These are phyloP conservation scores for Aquilaria yunnanensis DNA, from an alignment of 345 rosid species.

Conservation along the genomic window DNA sequence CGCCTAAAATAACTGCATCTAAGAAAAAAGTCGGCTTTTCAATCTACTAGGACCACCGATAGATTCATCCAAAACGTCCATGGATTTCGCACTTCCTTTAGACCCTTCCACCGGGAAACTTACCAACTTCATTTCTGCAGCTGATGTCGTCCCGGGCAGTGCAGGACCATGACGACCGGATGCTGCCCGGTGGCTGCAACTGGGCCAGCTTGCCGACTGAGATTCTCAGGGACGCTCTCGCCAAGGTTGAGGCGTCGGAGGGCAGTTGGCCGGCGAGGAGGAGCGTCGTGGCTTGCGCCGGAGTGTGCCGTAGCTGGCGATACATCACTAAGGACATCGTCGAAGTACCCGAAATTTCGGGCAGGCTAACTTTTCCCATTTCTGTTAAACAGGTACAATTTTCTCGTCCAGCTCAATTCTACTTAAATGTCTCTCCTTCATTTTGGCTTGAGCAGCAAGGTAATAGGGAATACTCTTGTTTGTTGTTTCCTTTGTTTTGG, in stretches of 20 bases:
- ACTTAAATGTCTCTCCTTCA: neutral
- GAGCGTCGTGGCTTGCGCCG: conserved; percentile 77
- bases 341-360: conserved; percentile 53
- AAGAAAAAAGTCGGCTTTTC: too few relatives aligned
- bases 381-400: conserved; percentile 69
- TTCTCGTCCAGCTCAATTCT: too few relatives aligned
- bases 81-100: too few relatives aligned
- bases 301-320: conserved; percentile 81
- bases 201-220: conserved; percentile 84
- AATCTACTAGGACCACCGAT: too few relatives aligned
- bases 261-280: conserved; percentile 62
- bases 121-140: conserved; percentile 16
- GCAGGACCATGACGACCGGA: conserved; percentile 10
- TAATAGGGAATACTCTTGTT: conserved; percentile 1
- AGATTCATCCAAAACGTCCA: too few relatives aligned
- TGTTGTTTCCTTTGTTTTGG: conserved; percentile 9
- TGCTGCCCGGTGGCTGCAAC: conserved; percentile 23
- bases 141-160: conserved; percentile 42
- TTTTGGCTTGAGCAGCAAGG: conserved; percentile 3
- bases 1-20: too few relatives aligned
- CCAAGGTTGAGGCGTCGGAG: conserved; percentile 58
- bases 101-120: conserved; percentile 23
- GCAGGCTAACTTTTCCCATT: conserved; percentile 72
- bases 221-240: conserved; percentile 60
- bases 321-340: conserved; percentile 57